A percentile compares a stretch with the other conserved stretches of the same genome.
These are phyloP conservation scores for Waltiozyma sp. DNA, from an alignment of 1,139 yeast species.

Conservation along the genomic window DNA sequence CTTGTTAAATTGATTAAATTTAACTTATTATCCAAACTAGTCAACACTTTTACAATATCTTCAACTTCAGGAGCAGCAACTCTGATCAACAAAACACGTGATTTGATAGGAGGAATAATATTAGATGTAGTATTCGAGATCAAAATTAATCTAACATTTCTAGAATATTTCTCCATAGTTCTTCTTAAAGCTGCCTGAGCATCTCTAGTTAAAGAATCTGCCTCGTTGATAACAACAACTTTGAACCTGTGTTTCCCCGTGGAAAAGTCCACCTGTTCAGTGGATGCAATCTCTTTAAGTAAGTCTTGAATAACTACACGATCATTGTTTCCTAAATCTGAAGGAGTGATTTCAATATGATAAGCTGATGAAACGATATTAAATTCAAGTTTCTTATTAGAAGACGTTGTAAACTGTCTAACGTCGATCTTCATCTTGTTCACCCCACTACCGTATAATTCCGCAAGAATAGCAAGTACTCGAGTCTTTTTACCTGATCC, in stretches of 20 bases:
- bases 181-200: conserved; percentile 97
- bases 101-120: conserved; percentile 86
- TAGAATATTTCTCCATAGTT: conserved; percentile 95
- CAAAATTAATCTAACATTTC: conserved; percentile 73
- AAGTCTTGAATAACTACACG: conserved; percentile 90
- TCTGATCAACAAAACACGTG: conserved; percentile 80
- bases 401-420: conserved; percentile 64
- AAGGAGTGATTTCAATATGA: conserved; percentile 92
- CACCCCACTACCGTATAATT: conserved; percentile 73
- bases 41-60: conserved; percentile 48
- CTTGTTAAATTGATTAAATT: neutral
- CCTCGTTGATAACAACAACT: conserved; percentile 89
- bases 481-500: conserved; percentile 98
- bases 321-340: conserved; percentile 94
- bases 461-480: conserved; percentile 68
- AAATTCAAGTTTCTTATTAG: conserved; percentile 72
- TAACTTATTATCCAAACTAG: conserved; percentile 28
- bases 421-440: conserved; percentile 84
- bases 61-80: conserved; percentile 66
- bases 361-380: conserved; percentile 83
- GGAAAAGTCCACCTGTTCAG: conserved; percentile 78
- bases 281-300: conserved; percentile 87
- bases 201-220: conserved; percentile 83
- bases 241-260: conserved; percentile 68
- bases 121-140: conserved; percentile 85